A percentile compares a stretch with the other conserved stretches of the same genome.
phyloP scores from a whole-genome alignment of 371 early-diverging fungal species.

The Mucor racemosus region DNA sequence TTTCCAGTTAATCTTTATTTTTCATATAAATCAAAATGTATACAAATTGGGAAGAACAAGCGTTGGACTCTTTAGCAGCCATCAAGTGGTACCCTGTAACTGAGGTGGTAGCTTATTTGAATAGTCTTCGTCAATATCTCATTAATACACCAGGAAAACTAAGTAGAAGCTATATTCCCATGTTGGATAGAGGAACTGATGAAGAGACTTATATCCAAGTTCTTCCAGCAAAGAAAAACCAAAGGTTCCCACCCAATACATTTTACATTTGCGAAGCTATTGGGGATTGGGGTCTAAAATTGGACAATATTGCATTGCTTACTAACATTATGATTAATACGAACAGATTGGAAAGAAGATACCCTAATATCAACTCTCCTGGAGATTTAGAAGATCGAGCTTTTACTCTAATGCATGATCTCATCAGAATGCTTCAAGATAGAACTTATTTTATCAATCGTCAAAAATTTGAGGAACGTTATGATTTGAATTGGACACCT shows the following conservation, averaged over 20 bases:
- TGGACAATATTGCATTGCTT: constrained; percentile 3
- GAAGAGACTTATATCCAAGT: not conserved
- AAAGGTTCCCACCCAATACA: constrained; percentile 14
- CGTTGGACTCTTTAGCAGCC: not conserved
- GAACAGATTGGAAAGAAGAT: constrained; percentile 16
- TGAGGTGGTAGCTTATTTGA: not conserved
- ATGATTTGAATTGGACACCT: not conserved
- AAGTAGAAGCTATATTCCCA: constrained; percentile 3
- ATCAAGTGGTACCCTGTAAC: constrained; percentile 13
- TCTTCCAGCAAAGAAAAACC: not conserved
- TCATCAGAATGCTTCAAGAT: constrained; percentile 1
- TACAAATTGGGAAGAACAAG: constrained; percentile 8
- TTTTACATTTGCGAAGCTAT: constrained; percentile 17
- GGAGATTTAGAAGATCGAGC: constrained; percentile 15
- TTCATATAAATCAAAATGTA: constrained; percentile 7
- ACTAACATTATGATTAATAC: not conserved
- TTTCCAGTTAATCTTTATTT: too few relatives aligned
- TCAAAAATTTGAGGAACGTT: not conserved
- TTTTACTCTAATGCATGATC: not conserved
- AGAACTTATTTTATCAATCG: not conserved
- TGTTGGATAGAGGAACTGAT: not conserved
- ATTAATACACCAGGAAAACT: constrained; percentile 14
- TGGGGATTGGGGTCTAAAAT: constrained; percentile 5
- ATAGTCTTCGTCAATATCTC: constrained; percentile 3
- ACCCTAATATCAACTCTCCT: constrained; percentile 8